A percentile compares a stretch with the other conserved stretches of the same genome.
Evolutionary conservation across 352 stramenopile genomes (phyloP).

Genomic region (Pythium myriotylum): DNA sequence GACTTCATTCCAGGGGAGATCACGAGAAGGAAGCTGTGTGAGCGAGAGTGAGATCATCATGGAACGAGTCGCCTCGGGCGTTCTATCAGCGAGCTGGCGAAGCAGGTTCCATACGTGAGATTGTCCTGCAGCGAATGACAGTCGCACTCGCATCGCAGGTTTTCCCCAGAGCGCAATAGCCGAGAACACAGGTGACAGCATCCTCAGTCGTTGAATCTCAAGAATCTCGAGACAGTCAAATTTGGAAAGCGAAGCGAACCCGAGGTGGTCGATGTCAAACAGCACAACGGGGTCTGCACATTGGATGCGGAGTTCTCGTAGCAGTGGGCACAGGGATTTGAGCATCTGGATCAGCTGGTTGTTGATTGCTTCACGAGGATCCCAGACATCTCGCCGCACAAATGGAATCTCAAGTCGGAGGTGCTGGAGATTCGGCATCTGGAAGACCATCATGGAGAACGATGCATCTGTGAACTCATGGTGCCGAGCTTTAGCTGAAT

Average conservation of each 20-base stretch:
- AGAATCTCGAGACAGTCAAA: conserved; percentile 9
- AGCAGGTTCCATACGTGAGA: conserved; percentile 6
- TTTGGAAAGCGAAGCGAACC: neutral
- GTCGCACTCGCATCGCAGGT: no score
- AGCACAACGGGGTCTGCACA: conserved; percentile 11
- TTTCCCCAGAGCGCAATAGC: no score
- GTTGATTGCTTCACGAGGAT: neutral
- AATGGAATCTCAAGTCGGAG: conserved; percentile 12
- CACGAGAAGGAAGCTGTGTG: neutral
- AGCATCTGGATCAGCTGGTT: conserved; percentile 2
- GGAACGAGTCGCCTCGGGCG: neutral
- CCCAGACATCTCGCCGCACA: conserved; percentile 8
- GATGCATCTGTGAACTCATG: neutral
- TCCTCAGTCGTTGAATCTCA: conserved; percentile 10
- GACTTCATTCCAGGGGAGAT: no score
- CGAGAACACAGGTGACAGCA: neutral
- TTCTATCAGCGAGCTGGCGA: neutral
- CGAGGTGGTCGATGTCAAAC: neutral
- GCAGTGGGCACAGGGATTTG: conserved; percentile 2
- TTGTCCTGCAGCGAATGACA: neutral
- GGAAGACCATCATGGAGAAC: neutral
- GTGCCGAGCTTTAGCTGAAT: conserved; percentile 18
- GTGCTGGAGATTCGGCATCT: neutral
- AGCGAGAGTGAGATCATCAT: conserved; percentile 2
- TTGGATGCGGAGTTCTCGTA: conserved; percentile 16